Percentiles rank a stretch among this genome's conserved stretches.
These are phyloP conservation scores for Salvia sclarea DNA, from an alignment of 305 asterid genomes.

Conservation along the genomic window DNA sequence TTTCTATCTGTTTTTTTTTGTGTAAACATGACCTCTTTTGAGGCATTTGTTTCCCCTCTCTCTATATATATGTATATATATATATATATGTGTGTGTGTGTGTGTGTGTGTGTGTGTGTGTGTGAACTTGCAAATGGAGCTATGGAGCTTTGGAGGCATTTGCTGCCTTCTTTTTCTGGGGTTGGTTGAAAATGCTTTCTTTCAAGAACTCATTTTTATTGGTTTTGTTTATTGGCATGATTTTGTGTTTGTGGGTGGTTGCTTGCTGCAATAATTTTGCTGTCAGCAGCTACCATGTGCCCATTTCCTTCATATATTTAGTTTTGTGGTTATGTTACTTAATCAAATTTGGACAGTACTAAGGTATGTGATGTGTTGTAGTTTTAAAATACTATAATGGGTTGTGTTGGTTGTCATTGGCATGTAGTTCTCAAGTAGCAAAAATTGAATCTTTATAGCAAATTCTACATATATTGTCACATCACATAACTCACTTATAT, in stretches of 20 bases:
- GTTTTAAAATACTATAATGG: background rate
- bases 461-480: background rate
- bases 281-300: conserved; percentile 19
- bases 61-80: no score
- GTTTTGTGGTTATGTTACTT: background rate
- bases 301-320: background rate
- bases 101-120: no score
- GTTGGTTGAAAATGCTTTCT: no score
- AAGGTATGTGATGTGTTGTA: background rate
- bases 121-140: no score
- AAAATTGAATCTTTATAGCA: background rate
- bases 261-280: background rate
- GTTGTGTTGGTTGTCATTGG: background rate
- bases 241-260: background rate
- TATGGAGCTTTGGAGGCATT: no score
- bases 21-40: no score
- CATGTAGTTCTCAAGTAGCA: background rate
- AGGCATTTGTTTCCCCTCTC: no score
- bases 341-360: background rate
- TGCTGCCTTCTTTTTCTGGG: no score
- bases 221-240: no score
- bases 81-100: no score
- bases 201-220: no score
- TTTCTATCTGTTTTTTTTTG: no score
- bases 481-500: background rate